A percentile compares a stretch with the other conserved stretches of the same genome.
Conservation (phyloP, 805 yeast genomes). For the Wickerhamiella azyma region DNA sequence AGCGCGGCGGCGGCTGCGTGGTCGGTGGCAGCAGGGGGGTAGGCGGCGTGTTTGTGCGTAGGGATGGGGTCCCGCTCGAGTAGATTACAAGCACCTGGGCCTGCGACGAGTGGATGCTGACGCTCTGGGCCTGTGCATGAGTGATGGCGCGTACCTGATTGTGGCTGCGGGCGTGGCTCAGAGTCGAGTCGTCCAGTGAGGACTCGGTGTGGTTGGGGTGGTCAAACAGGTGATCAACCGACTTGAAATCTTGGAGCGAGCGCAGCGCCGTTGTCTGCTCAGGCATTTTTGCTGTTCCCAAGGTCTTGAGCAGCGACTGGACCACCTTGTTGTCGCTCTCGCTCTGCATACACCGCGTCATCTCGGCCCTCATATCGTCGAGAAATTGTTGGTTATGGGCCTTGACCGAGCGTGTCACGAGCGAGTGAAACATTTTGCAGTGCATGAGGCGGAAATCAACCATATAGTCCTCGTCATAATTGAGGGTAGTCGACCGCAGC, state of each 20-base stretch:
- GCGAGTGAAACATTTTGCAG: constrained; percentile 9
- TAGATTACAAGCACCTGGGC: neutral
- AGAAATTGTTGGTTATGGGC: neutral
- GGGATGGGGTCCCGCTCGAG: neutral
- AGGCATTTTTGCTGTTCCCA: neutral
- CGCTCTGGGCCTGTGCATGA: neutral
- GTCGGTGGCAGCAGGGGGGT: neutral
- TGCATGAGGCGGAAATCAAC: constrained; percentile 12
- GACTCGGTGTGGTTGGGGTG: neutral
- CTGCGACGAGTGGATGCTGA: neutral
- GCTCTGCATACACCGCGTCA: constrained; percentile 5
- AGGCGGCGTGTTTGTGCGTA: neutral
- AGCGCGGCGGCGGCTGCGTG: neutral
- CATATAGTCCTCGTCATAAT: constrained; percentile 8
- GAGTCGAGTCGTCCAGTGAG: neutral
- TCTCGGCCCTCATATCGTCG: constrained; percentile 10
- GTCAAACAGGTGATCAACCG: neutral
- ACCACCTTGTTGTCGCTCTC: constrained; percentile 5
- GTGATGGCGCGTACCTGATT: neutral
- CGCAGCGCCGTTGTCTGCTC: neutral
- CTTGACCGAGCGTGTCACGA: constrained; percentile 11
- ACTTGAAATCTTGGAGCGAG: neutral
- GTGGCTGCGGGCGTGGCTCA: neutral
- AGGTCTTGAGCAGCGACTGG: neutral
- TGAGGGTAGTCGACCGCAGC: constrained; percentile 10